Conservation (phyloP, 1,284 basidiomycete genomes). For the Golubevia sp. region DNA sequence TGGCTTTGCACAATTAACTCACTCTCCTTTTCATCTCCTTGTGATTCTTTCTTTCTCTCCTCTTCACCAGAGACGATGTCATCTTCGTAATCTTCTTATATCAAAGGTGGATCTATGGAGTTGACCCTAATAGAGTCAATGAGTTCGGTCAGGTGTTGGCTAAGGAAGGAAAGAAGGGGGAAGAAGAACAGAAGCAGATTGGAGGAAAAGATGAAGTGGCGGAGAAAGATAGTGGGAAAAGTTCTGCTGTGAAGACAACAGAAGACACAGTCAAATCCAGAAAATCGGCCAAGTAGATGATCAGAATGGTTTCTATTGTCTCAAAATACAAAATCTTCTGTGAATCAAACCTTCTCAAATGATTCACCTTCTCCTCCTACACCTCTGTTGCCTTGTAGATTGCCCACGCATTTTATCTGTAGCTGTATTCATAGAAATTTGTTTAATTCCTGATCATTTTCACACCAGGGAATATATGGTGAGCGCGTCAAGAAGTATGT, state of each 20-base stretch:
- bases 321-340: too few relatives aligned
- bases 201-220: slow-evolving; percentile 2
- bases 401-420: too few relatives aligned
- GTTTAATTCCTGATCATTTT: too few relatives aligned
- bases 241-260: neutral
- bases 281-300: too few relatives aligned
- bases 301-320: too few relatives aligned
- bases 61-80: slow-evolving; percentile 38
- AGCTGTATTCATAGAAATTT: too few relatives aligned
- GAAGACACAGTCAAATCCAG: neutral
- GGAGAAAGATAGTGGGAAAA: neutral
- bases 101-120: slow-evolving; percentile 44
- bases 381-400: slow-evolving; percentile 24
- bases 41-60: too few relatives aligned
- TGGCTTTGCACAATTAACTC: too few relatives aligned
- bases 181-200: slow-evolving; percentile 6
- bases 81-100: slow-evolving; percentile 46
- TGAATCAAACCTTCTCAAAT: slow-evolving; percentile 13
- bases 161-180: slow-evolving; percentile 2
- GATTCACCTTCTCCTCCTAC: slow-evolving; percentile 25
- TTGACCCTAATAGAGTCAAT: slow-evolving; percentile 39
- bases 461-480: too few relatives aligned
- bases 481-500: too few relatives aligned
- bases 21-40: too few relatives aligned
- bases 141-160: slow-evolving; percentile 45